phyloP scores from a whole-genome alignment of 345 rosid species.

The Camelina hispida region DNA sequence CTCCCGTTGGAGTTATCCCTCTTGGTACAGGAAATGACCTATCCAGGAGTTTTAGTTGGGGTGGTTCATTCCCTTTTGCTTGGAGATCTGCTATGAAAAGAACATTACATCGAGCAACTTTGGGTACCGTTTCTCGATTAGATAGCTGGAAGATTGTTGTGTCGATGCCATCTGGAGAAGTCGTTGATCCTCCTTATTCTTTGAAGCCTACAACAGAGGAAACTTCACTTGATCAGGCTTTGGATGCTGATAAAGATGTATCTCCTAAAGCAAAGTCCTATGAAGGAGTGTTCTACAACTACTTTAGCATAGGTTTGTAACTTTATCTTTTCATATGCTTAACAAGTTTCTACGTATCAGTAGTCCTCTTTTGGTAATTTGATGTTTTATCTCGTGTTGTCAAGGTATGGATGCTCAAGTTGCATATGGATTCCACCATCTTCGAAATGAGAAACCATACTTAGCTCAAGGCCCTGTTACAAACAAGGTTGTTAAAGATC shows the following conservation, averaged over 20 bases:
- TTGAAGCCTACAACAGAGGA: conserved; percentile 66
- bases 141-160: conserved; percentile 86
- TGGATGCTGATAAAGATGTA: conserved; percentile 57
- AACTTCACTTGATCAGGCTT: conserved; percentile 67
- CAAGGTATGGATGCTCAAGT: conserved; percentile 99
- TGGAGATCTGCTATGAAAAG: conserved; percentile 95
- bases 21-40: conserved; percentile 98
- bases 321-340: not conserved
- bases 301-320: conserved; percentile 85
- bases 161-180: conserved; percentile 76
- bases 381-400: conserved; percentile 28
- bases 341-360: not conserved
- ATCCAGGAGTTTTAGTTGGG: conserved; percentile 97
- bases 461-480: conserved; percentile 93
- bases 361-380: not conserved
- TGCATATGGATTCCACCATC: conserved; percentile 95
- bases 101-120: conserved; percentile 63
- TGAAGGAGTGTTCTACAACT: conserved; percentile 93
- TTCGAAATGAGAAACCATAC: conserved; percentile 89
- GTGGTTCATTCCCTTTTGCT: conserved; percentile 91
- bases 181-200: conserved; percentile 79
- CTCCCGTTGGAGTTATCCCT: conserved; percentile 91
- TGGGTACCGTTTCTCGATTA: conserved; percentile 62
- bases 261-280: conserved; percentile 65
- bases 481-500: conserved; percentile 68